Percentiles rank a stretch among this genome's conserved stretches.
Conservation (phyloP, 2,329 filamentous ascomycete genomes). For the Phoma herbarum region DNA sequence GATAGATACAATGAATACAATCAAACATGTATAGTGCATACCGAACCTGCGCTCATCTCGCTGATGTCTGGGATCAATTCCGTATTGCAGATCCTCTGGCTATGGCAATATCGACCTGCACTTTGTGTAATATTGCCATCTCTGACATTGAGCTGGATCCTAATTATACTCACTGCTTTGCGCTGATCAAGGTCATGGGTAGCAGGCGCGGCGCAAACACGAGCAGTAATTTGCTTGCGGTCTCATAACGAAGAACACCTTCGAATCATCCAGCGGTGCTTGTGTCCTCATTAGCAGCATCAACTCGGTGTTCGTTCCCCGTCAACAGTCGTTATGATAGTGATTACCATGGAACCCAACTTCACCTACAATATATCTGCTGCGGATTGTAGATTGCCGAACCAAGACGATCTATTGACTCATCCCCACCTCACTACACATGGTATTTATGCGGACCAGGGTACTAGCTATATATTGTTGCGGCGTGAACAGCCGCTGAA, state of each 20-base stretch:
- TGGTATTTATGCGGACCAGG: no score
- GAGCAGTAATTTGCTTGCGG: neutral
- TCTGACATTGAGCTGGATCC: no score
- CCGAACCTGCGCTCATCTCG: no score
- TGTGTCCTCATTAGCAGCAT: no score
- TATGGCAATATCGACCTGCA: no score
- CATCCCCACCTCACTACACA: neutral
- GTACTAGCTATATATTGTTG: no score
- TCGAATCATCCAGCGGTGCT: neutral
- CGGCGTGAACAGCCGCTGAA: no score
- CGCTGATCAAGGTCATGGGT: neutral
- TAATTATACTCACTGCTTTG: neutral
- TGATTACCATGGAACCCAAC: neutral
- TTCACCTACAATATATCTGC: neutral
- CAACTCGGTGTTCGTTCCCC: neutral
- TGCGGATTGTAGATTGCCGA: neutral
- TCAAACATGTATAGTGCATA: no score
- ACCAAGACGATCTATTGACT: no score
- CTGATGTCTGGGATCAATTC: no score
- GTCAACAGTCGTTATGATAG: neutral
- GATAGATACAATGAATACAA: neutral
- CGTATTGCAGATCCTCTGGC: no score
- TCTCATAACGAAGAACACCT: neutral
- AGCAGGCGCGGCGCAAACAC: neutral
- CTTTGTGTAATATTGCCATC: no score